These are phyloP conservation scores for Ogataea populi-albae DNA, from an alignment of 805 yeast species.

Conservation along the genomic window DNA sequence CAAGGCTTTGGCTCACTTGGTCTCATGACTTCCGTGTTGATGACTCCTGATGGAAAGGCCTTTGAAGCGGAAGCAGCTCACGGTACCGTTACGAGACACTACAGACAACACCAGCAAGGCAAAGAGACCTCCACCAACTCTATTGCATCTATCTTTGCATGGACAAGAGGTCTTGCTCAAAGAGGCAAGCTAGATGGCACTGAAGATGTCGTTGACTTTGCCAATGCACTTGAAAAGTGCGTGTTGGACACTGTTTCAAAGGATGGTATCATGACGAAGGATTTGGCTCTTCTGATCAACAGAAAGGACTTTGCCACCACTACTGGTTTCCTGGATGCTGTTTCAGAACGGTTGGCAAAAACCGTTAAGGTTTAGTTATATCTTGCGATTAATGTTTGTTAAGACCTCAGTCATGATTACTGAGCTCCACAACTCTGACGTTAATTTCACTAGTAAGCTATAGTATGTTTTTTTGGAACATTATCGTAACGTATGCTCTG, in stretches of 20 bases:
- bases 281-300: conserved; percentile 72
- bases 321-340: conserved; percentile 74
- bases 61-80: conserved; percentile 99
- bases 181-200: conserved; percentile 88
- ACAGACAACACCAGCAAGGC: conserved; percentile 93
- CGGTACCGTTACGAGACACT: conserved; percentile 97
- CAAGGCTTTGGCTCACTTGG: conserved; percentile 98
- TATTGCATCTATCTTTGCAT: conserved; percentile 94
- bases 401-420: not conserved
- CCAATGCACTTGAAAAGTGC: conserved; percentile 73
- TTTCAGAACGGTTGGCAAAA: conserved; percentile 48
- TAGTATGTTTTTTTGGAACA: not conserved
- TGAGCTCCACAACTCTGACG: not conserved
- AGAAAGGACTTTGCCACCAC: conserved; percentile 68
- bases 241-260: conserved; percentile 79
- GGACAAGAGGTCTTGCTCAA: conserved; percentile 92
- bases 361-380: conserved; percentile 12
- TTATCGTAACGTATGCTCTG: no score
- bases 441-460: not conserved
- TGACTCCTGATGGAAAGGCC: conserved; percentile 95
- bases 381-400: not conserved
- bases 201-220: conserved; percentile 81
- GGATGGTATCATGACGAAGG: conserved; percentile 94
- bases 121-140: conserved; percentile 97
- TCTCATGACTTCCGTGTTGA: conserved; percentile 93